Percentiles rank a stretch among this genome's conserved stretches.
Conservation (phyloP, 208 protist genomes). For the Kentomonas sorsogonicus region DNA sequence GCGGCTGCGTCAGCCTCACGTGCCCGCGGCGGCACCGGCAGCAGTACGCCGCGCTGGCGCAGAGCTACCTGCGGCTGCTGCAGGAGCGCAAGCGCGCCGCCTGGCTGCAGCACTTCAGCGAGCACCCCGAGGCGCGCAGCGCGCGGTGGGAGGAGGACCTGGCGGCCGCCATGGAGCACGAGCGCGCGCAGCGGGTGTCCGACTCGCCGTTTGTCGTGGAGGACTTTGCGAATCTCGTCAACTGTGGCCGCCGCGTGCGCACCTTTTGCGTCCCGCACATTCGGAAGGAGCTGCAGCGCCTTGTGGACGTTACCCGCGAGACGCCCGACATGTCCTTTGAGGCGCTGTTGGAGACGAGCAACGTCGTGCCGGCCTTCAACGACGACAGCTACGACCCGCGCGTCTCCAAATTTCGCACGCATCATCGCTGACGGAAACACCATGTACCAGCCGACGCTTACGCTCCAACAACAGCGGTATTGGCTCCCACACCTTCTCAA, state of each 20-base stretch:
- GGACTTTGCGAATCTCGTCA: conserved; percentile 89
- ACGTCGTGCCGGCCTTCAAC: conserved; percentile 43
- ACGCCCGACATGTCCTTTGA: conserved; percentile 35
- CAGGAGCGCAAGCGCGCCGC: conserved; percentile 36
- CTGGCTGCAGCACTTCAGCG: conserved; percentile 62
- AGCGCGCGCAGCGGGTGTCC: conserved; percentile 47
- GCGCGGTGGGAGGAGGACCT: too few species aligned
- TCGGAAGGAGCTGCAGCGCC: conserved; percentile 45
- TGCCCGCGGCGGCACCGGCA: conserved; percentile 71
- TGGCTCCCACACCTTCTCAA: too few species aligned
- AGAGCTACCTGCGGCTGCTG: conserved; percentile 45
- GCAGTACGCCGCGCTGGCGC: conserved; percentile 58
- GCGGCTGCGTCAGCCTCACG: conserved; percentile 82
- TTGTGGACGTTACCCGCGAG: conserved; percentile 39
- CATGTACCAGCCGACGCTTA: too few species aligned
- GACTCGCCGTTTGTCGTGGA: conserved; percentile 73
- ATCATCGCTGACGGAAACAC: background rate
- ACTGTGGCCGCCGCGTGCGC: conserved; percentile 72
- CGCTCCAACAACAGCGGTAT: too few species aligned
- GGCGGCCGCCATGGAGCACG: conserved; percentile 44
- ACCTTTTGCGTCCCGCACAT: conserved; percentile 37
- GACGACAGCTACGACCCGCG: conserved; percentile 38
- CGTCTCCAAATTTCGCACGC: conserved; percentile 42
- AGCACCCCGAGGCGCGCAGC: too few species aligned
- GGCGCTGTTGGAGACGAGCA: conserved; percentile 44